A percentile compares a stretch with the other conserved stretches of the same genome.
Evolutionary conservation across 2,329 filamentous ascomycete genomes (phyloP).

Genomic region (Ciborinia camelliae): DNA sequence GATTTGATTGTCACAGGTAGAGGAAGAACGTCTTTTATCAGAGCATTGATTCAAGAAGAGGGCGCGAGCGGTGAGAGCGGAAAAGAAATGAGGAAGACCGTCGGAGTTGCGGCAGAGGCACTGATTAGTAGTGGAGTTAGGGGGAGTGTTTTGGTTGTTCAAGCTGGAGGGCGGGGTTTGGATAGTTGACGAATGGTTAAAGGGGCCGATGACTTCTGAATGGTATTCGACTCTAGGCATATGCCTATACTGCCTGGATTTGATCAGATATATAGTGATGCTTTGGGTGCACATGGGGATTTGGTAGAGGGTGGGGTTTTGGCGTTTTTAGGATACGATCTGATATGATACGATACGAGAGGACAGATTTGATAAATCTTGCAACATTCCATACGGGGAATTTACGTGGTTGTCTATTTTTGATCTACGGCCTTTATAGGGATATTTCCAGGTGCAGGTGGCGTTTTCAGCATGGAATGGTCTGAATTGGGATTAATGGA

Average conservation of each 20-base stretch:
- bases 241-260: neutral
- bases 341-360: neutral
- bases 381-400: neutral
- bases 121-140: conserved; percentile 57
- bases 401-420: neutral
- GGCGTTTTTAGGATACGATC: neutral
- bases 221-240: neutral
- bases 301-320: neutral
- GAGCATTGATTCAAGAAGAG: conserved; percentile 22
- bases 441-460: neutral
- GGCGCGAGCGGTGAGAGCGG: conserved; percentile 30
- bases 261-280: neutral
- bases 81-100: conserved; percentile 47
- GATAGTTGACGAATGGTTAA: conserved; percentile 15
- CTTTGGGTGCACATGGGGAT: neutral
- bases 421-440: neutral
- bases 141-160: conserved; percentile 67
- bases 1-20: conserved; percentile 68
- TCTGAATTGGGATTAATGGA: neutral
- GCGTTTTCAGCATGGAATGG: neutral
- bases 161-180: conserved; percentile 46
- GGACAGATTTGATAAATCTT: neutral
- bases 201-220: neutral
- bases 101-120: conserved; percentile 59
- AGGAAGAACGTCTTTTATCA: conserved; percentile 31